Conservation (phyloP, 176 grass and related monocot genomes). For the Sorghum bicolor region Sorghum_bicolor_NCBIv3 NC_012875.2:45343001-45343500, state of each 20-base stretch:
- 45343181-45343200: conserved; percentile 96
- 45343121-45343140: neutral
- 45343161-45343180: conserved; percentile 97
- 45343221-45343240: conserved; percentile 32
- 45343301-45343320: conserved; percentile 34
- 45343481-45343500: conserved; percentile 72
- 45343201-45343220: conserved; percentile 58
- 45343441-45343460: conserved; percentile 36
- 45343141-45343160: conserved; percentile 42
- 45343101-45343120: neutral
- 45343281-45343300: conserved; percentile 45
- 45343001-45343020: conserved; percentile 95
- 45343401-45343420: conserved; percentile 37
- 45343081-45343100: neutral
- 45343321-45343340: conserved; percentile 53
- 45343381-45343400: conserved; percentile 54
- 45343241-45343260: conserved; percentile 50
- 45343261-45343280: conserved; percentile 44
- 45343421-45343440: conserved; percentile 46
- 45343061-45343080: conserved; percentile 20
- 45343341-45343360: conserved; percentile 47
- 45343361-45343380: conserved; percentile 44
- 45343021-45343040: conserved; percentile 44
- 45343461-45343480: conserved; percentile 14
- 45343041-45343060: conserved; percentile 5